Percentiles rank a stretch among this genome's conserved stretches.
Conservation (phyloP, 257 asterid genomes). For the Przewalskia tangutica region DNA sequence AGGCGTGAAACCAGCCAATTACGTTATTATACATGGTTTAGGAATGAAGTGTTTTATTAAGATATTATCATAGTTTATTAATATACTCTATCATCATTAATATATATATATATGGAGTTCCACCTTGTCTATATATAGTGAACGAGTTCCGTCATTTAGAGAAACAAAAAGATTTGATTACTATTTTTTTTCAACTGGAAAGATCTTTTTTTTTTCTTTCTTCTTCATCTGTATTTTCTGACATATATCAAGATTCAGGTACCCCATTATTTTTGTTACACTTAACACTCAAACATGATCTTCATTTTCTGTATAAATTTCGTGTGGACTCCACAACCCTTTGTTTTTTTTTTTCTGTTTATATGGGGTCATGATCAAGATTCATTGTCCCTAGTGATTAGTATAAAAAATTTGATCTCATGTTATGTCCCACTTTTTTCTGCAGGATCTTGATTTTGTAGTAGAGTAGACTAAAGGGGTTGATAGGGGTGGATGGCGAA, state of each 20-base stretch:
- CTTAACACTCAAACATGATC: not conserved
- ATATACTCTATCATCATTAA: no score
- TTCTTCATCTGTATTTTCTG: not conserved
- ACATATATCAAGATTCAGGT: conserved; percentile 1
- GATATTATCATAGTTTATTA: no score
- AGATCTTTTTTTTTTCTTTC: not conserved
- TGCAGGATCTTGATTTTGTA: conserved; percentile 10
- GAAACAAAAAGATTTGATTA: not conserved
- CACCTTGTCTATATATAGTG: not conserved
- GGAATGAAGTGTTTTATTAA: no score
- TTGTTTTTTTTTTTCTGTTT: not conserved
- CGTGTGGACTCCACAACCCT: not conserved
- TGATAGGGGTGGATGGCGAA: conserved; percentile 15
- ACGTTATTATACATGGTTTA: not conserved
- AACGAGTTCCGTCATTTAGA: not conserved
- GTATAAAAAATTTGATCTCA: conserved; percentile 3
- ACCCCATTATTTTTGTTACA: not conserved
- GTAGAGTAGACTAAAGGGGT: not conserved
- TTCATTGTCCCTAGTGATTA: conserved; percentile 6
- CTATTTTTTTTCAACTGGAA: not conserved
- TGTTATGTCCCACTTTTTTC: not conserved
- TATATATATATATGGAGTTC: not conserved
- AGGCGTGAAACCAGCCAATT: not conserved
- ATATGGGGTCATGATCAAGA: conserved; percentile 9
- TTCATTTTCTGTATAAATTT: not conserved